Evolutionary conservation across 495 filamentous ascomycete species (phyloP), one percentile per base, ranked within the genome.

Genomic region (Echria macrotheca): DNA sequence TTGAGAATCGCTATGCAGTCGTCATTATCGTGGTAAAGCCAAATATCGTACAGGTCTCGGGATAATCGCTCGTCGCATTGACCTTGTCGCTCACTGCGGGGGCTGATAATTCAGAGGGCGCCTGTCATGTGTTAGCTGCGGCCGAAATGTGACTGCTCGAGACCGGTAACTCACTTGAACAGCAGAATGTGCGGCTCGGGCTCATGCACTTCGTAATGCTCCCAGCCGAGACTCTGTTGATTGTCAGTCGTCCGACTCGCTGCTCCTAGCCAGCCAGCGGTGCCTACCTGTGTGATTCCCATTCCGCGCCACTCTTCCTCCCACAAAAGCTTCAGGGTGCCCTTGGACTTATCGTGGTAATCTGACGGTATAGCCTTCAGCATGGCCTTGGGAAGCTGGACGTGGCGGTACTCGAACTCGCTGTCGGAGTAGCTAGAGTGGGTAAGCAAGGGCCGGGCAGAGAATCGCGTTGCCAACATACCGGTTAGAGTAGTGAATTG

Each of bases 161-260:
- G n/a, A n/a, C n/a, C n/a, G n/a, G n/a, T 17, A 7, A 69, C 86
- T 68, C 68, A 97, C 93, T 98, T 98, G 78, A 98, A 98, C 11
- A 98, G 79, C 24, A 98, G 79, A 52, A 98, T 97, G 57, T 98
- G 93, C 41, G 93, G 93, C 72, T 98, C 93, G 28, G 93, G 93
- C 67, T 96, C 94, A 64, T 98, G 93, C 45, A 97, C 93, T 68
- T 98, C 93, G 56, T 98, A 98, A 69, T 98, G 93, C 62, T 96
- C 91, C 93, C 93, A 98, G 21, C 93, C 93, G 54, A 97, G 72
- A 67, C 94, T 97, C 89, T 97, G 44, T 3, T 47, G 2, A 17
- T 14, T 6, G 32, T 59, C 9, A 63, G 55, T 35, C 10, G 22
- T 8, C 0, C 6, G 4, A 19, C 8, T 36, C n/a, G 22, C 19